Base-by-base conservation (phyloP, 768 basidiomycete genomes). In the Macrolepiota dolichaula region DNA sequence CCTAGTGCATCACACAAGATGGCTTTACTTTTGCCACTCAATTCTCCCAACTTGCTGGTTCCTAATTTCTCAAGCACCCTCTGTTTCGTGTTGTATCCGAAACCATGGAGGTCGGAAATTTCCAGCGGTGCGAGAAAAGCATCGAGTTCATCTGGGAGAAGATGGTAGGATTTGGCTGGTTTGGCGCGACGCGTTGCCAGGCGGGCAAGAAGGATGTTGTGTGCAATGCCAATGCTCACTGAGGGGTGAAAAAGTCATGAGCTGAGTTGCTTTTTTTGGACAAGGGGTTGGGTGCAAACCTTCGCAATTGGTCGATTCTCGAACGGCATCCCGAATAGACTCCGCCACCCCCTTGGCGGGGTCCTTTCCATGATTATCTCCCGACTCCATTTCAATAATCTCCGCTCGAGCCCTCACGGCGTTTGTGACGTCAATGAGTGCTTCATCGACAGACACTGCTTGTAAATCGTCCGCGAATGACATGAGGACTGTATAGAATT, bases 391-490 rank as follows among this genome's bases (percentile, higher is more conserved):
- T 11, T 47, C 24, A 10, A 55, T 12, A 17, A 29, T 35, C 24
- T 66, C 63, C 24, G 64, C 67, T 63, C 71, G 70, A 22, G 62
- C 64, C 51, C 70, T 72, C 42, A 91, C 81, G 0, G 80, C 77
- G 3, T 75, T 80, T 0, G 92, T 88, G 15, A 96, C 92, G 60
- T 98, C 96, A 62, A 98, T 86, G 24, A 98, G 81, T 0, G 94
- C 96, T 71, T 99, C 97, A 63, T 99, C 97, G 4, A 98, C 92
- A 1, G 94, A 96, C 15, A 98, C 96, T 1, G 96, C 95, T 74
- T 98, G 89, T 2, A 98, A 78, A 65, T 95, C 93, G 67, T 97
- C 93, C 24, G 94, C 92, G 68, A 91, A 86, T 0, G 82, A 77
- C 87, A 98, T 92, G 35, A 98, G 80, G 57, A 97, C 90, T 4